phyloP scores from a whole-genome alignment of 2,329 filamentous ascomycete genomes.

The Arthroderma uncinatum region DNA sequence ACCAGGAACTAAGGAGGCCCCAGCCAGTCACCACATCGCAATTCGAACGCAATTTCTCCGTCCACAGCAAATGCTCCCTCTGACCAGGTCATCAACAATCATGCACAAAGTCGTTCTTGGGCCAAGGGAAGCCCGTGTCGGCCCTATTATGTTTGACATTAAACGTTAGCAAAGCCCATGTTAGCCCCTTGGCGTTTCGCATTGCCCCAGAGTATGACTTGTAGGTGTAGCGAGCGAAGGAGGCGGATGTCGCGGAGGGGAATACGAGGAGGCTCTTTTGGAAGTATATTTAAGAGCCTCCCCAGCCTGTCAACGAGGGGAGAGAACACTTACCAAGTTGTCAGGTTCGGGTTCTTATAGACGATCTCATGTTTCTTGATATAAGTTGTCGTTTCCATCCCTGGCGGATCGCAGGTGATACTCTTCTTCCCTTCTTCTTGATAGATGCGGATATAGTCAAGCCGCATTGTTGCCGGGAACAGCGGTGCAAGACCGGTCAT shows the following conservation, averaged over 20 bases:
- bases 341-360: slow-evolving; percentile 55
- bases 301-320: background rate
- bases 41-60: too few species aligned
- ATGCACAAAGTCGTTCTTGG: slow-evolving; percentile 51
- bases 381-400: slow-evolving; percentile 56
- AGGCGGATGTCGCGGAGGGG: background rate
- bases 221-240: background rate
- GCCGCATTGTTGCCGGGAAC: slow-evolving; percentile 54
- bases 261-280: background rate
- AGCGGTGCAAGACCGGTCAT: slow-evolving; percentile 43
- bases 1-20: background rate
- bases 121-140: slow-evolving; percentile 46
- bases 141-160: slow-evolving; percentile 30
- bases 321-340: slow-evolving; percentile 42
- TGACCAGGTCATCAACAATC: slow-evolving; percentile 34
- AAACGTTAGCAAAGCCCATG: background rate
- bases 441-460: slow-evolving; percentile 62
- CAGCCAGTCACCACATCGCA: background rate
- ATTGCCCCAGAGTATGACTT: background rate
- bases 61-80: background rate
- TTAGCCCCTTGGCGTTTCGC: slow-evolving; percentile 2
- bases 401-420: slow-evolving; percentile 56
- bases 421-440: slow-evolving; percentile 49
- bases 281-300: background rate
- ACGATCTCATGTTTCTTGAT: slow-evolving; percentile 51